Conservation (phyloP, 148 eudicot species). For the Rhododendron williamsianum region DNA sequence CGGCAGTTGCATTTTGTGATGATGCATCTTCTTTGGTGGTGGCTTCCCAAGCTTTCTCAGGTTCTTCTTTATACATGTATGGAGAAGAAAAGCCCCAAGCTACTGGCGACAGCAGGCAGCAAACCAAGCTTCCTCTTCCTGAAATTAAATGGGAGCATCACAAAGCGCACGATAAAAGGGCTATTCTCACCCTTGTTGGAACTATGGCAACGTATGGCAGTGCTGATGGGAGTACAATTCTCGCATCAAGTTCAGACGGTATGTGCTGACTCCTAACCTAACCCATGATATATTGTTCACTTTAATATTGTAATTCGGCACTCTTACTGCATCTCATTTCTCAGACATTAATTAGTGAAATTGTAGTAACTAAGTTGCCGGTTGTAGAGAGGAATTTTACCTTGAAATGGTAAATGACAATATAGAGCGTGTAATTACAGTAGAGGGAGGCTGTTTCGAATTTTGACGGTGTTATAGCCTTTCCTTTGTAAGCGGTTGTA, state of each 20-base stretch:
- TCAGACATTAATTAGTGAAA: neutral
- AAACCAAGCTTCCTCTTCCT: conserved; percentile 70
- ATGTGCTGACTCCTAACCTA: neutral
- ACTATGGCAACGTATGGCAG: conserved; percentile 72
- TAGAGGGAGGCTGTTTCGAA: neutral
- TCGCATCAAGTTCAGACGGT: conserved; percentile 97
- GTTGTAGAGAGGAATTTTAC: neutral
- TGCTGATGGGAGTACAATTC: conserved; percentile 91
- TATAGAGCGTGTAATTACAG: neutral
- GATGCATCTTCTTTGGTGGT: conserved; percentile 77
- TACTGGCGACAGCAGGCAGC: conserved; percentile 53
- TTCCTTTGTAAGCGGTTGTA: neutral
- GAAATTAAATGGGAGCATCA: conserved; percentile 86
- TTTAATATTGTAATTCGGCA: neutral
- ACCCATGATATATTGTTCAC: conserved; percentile 3
- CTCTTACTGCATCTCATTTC: neutral
- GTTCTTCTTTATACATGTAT: conserved; percentile 83
- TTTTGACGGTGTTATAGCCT: neutral
- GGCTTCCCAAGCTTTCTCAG: conserved; percentile 62
- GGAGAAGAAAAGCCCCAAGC: conserved; percentile 70
- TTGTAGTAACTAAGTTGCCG: neutral
- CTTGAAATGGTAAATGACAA: neutral
- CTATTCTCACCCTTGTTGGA: conserved; percentile 56
- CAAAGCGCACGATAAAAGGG: conserved; percentile 74
- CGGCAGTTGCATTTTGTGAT: conserved; percentile 67